Evolutionary conservation across 495 filamentous ascomycete genomes (phyloP), one percentile per base, ranked within the genome.

Genomic region (Xylaria castorea): DNA sequence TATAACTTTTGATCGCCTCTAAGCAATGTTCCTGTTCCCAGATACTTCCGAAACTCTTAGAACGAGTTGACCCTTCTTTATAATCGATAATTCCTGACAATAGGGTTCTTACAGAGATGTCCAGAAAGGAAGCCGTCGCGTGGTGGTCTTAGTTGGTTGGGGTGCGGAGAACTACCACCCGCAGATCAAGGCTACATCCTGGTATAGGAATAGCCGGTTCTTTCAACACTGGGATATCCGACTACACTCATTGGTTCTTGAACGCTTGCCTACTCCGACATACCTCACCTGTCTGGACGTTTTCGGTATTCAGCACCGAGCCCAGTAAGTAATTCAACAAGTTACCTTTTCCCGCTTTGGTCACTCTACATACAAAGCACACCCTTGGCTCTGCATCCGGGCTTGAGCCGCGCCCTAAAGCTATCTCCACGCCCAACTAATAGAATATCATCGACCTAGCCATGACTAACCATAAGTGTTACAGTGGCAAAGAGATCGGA

Each of bases 271-370:
- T 5, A 36, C 25, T 14, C 66, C 66, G 32, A 20, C 50, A 27
- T 68, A 46, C 18, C 25, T 60, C 5, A 50, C 25, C 22, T 70
- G 58, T 8, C 30, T 70, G 30, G 40, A 70, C 0, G 38, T 38
- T 8, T 70, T 70, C 7, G 68, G 68, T 12, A 25, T 70, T 40
- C 68, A 60, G 16, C 68, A 70, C 40, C 55, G 58, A 38, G 68
- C 58, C 18, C 50, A 57, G 66, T 68, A 68, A 42, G 66, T 68
- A 18, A 11, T 44, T 36, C 25, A 12, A 14, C 2, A 3, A 22
- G 5, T 38, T 5, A 18, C 4, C 0, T 44, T 57, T 7, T 32
- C 27, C 14, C 11, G 14, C 9, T 0, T 55, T 27, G 25, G 3
- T 16, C n/a, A 27, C 48, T 51, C 4, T 25, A n/a, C 1, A 51